These are phyloP conservation scores for Pseudognaphalium luteoalbum DNA, from an alignment of 129 eudicot species.

Conservation along the genomic window DNA sequence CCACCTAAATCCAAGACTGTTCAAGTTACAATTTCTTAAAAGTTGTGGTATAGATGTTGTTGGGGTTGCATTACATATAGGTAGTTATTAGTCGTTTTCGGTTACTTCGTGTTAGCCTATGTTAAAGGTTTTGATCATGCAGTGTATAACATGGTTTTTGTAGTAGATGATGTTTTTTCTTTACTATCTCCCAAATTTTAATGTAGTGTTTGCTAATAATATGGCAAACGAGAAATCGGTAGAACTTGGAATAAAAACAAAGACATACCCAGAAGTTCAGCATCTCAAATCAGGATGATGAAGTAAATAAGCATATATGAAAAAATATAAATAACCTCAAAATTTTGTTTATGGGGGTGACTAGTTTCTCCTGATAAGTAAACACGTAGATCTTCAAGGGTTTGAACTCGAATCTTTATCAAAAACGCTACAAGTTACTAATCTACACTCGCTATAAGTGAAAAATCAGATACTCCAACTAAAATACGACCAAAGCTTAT, in stretches of 20 bases:
- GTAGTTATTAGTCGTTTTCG: not conserved
- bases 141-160: not conserved
- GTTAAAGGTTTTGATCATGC: not conserved
- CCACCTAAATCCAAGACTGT: constrained; percentile 67
- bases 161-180: not conserved
- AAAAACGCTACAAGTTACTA: not conserved
- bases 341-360: not conserved
- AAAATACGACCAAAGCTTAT: not conserved
- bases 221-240: too few species aligned
- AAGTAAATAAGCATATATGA: too few species aligned
- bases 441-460: not conserved
- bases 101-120: not conserved
- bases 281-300: not conserved
- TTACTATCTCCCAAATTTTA: not conserved
- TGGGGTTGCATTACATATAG: not conserved
- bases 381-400: not conserved
- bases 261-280: not conserved
- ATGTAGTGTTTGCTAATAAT: too few species aligned
- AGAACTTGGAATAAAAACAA: too few species aligned
- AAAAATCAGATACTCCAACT: not conserved
- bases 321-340: not conserved
- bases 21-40: constrained; percentile 52
- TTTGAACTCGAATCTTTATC: not conserved
- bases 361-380: not conserved
- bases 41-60: not conserved